phyloP scores from a whole-genome alignment of 345 rosid genomes.

The Combretum micranthum region DNA sequence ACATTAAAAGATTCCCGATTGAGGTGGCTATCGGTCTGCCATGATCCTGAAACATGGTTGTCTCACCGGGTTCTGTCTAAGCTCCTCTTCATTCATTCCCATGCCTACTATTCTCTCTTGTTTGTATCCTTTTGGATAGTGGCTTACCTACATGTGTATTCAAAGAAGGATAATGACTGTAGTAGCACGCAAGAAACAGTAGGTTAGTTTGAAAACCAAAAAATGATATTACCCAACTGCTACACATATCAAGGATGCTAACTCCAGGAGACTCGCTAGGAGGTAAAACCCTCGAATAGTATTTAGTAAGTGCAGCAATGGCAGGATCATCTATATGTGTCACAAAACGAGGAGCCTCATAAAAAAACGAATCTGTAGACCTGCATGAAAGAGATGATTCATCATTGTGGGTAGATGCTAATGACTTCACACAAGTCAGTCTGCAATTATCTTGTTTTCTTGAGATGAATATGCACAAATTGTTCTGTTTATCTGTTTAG shows the following conservation, averaged over 20 bases:
- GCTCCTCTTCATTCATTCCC: constrained; percentile 90
- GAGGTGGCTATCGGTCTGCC: not conserved
- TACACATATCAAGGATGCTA: constrained; percentile 84
- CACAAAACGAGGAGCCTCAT: constrained; percentile 81
- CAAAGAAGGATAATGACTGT: not conserved
- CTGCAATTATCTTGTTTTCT: no score
- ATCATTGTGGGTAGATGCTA: no score
- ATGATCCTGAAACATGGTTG: not conserved
- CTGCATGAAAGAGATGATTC: constrained; percentile 27
- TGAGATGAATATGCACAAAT: no score
- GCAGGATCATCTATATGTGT: constrained; percentile 92
- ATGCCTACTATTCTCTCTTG: constrained; percentile 71
- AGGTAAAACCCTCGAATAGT: constrained; percentile 74
- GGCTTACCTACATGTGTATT: constrained; percentile 58
- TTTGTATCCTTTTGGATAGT: constrained; percentile 83
- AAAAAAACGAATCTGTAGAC: constrained; percentile 66
- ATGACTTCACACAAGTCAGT: no score
- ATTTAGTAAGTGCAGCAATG: constrained; percentile 75
- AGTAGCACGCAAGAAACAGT: not conserved
- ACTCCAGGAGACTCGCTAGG: constrained; percentile 67
- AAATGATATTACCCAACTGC: constrained; percentile 74
- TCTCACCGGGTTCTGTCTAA: constrained; percentile 62
- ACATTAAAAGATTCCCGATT: not conserved
- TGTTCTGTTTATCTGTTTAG: no score
- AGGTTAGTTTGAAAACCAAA: not conserved